Base-by-base conservation (phyloP, 345 rosid species). In the Odontarrhena argentea region DNA sequence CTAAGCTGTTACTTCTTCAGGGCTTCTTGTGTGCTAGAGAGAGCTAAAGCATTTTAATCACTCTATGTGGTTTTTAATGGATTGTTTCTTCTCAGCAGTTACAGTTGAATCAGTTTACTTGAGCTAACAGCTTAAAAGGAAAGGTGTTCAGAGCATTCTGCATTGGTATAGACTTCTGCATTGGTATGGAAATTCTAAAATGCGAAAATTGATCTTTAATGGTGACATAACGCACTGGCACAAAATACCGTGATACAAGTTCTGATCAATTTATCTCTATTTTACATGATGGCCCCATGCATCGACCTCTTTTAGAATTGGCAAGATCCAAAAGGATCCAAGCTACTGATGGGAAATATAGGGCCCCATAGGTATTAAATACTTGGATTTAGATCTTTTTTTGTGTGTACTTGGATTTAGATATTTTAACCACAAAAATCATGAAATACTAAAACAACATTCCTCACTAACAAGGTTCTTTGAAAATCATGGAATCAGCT, bases 311-410 rank as follows among this genome's bases (percentile, higher is more conserved):
- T 45, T 69, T 24, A 12, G 67, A 60, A 43, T 69, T 60, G 38
- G 40, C 74, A 52, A 52, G 24, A 61, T 70, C 55, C 30, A 52
- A 70, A 60, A 70, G 28, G 46, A 53, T 61, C 55, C 47, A 61
- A 61, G 55, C 48, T 60, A 45, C 40, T 70, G 74, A 52, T 43
- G 40, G 45, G 32, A 45, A 5, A n/a, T 13, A 40, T 46, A 15
- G n/a, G 44, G 55, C 5, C 3, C 34, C 67, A 62, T 47, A 52
- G 11, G 43, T 3, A 43, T 37, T 41, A 7, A 41, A 12, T 41
- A 25, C 32, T 28, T 28, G 32, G 32, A 28, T 28, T 3, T 7
- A 58, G 41, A 25, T 9, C 41, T 18, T 18, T 18, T 18, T 18
- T 18, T 18, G 22, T 18, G 22, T 18, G 22, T 41, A 25, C 32